Evolutionary conservation across 2,329 filamentous ascomycete genomes (phyloP).

Genomic region (Amylocarpus encephaloides): DNA sequence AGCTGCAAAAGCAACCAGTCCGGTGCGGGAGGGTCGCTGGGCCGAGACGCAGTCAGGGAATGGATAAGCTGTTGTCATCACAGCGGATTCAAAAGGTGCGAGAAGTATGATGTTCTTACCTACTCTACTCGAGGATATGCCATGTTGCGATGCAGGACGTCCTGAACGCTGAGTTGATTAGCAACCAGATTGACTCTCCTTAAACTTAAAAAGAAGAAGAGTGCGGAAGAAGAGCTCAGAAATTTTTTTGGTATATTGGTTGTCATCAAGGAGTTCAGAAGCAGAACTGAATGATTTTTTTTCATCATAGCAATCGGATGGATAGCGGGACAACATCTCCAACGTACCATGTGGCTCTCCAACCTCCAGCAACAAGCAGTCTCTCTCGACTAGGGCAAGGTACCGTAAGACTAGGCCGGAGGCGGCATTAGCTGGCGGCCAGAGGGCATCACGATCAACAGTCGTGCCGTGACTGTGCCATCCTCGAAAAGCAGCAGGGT

Average conservation of each 20-base stretch:
- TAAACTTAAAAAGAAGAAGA: not conserved
- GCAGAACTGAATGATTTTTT: conserved; percentile 65
- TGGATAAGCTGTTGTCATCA: conserved; percentile 69
- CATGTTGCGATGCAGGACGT: not conserved
- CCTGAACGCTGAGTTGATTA: conserved; percentile 1
- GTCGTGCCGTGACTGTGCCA: too few relatives aligned
- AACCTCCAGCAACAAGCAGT: not conserved
- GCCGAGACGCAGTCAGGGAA: conserved; percentile 63
- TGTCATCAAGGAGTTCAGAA: conserved; percentile 65
- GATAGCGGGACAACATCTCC: not conserved
- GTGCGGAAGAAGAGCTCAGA: not conserved
- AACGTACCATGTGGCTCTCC: not conserved
- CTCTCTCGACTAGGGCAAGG: too few relatives aligned
- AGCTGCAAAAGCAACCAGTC: conserved; percentile 42
- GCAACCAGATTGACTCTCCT: conserved; percentile 16
- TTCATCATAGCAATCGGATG: conserved; percentile 52
- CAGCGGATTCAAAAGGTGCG: conserved; percentile 16
- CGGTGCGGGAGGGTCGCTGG: conserved; percentile 70
- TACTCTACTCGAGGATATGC: not conserved
- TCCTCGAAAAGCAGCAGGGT: too few relatives aligned
- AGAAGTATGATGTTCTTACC: conserved; percentile 15
- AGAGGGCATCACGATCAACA: too few relatives aligned
- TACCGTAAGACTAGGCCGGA: too few relatives aligned
- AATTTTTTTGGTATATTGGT: conserved; percentile 58
- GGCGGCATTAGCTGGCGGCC: too few relatives aligned